Evolutionary conservation across 2,329 filamentous ascomycete species (phyloP), one percentile per base, ranked within the genome.

Genomic region (Malbranchea zuffiana): DNA sequence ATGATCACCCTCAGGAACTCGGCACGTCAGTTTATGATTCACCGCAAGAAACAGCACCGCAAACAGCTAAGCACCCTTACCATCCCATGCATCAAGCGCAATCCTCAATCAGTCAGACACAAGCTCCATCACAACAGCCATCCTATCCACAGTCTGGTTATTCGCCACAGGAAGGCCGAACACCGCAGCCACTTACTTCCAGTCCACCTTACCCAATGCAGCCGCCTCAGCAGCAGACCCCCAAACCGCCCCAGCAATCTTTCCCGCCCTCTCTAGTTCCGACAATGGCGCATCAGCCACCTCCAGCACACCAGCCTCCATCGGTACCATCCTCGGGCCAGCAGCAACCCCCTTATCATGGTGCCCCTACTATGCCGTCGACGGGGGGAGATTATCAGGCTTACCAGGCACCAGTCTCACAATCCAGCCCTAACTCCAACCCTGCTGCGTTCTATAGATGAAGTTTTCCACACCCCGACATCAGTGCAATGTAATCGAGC

Each of bases 1-100:
- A 80, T 48, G 76, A 78, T 18, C 74, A 75, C 45, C 76, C 82
- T 1, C 82, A 87, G 59, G 82, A 88, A 60, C 66, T 88, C 31
- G 79, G 81, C 17, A 85, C 82, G 0, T 82, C 80, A 1, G 75
- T 74, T 6, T 87, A 86, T 51, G 80, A 86, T 56, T 82, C 80
- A 3, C 82, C 81, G 27, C 69, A 82, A 25, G 73, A 63, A 13
- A 53, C 51, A 31, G 41, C 47, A 19, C 33, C 46, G 19, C 36
- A 46, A 35, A 41, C 43, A 23, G 49, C 56, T 39, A 54, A 59
- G 29, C 51, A 57, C 37, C 50, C 54, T 12, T 64, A 59, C 37
- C 49, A 51, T 8, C 46, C 50, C 11, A 37, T 45, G 2, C 39
- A 36, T 20, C 47, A 47, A n/a, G 48, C 49, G 44, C 49, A 46